Percentiles rank a stretch among this genome's conserved stretches.
Evolutionary conservation across 306 rosid species (phyloP).

Genomic region (Quercus aquifolioides): DNA sequence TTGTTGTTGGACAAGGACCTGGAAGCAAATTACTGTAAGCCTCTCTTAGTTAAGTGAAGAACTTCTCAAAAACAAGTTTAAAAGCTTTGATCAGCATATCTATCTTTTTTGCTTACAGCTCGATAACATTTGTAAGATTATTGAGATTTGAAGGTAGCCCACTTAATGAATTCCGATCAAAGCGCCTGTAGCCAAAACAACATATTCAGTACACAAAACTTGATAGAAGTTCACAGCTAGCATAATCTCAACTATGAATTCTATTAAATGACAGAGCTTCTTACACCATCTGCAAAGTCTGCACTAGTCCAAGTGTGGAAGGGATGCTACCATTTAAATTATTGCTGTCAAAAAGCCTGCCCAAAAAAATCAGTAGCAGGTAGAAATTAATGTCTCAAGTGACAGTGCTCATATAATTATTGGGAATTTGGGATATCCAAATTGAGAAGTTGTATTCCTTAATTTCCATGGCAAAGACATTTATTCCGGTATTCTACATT

Average conservation of each 20-base stretch:
- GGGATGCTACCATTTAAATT: constrained; percentile 52
- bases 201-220: constrained; percentile 1
- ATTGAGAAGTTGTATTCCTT: neutral
- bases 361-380: neutral
- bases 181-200: constrained; percentile 43
- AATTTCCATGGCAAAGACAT: neutral
- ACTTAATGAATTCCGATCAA: constrained; percentile 40
- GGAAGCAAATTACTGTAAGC: constrained; percentile 11
- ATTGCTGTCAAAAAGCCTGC: constrained; percentile 69
- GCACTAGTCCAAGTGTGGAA: constrained; percentile 53
- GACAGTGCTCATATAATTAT: neutral
- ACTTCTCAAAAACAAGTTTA: neutral
- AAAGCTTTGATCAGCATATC: neutral
- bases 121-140: constrained; percentile 32
- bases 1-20: constrained; percentile 65
- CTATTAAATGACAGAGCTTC: constrained; percentile 26
- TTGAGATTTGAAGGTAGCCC: constrained; percentile 49
- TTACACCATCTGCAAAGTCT: constrained; percentile 53
- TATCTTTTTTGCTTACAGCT: constrained; percentile 47
- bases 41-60: neutral
- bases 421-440: neutral
- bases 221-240: neutral
- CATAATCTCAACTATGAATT: neutral
- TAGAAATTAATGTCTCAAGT: neutral
- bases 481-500: neutral